These are phyloP conservation scores for Teunomyces stri DNA, from an alignment of 805 yeast genomes.

Conservation along the genomic window DNA sequence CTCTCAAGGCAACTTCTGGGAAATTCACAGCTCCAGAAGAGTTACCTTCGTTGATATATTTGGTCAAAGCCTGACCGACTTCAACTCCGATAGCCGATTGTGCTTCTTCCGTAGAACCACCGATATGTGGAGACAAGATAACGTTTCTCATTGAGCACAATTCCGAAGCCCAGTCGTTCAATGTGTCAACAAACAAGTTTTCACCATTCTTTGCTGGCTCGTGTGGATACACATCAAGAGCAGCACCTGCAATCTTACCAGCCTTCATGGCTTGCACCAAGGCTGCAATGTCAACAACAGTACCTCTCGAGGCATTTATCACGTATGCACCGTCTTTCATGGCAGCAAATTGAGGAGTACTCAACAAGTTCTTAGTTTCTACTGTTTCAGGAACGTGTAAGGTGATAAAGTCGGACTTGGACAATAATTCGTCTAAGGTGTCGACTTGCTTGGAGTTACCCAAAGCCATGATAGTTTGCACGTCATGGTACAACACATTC, in stretches of 20 bases:
- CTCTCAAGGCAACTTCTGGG: slow-evolving; percentile 95
- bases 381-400: slow-evolving; percentile 93
- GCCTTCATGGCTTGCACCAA: slow-evolving; percentile 85
- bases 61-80: slow-evolving; percentile 81
- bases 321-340: slow-evolving; percentile 96
- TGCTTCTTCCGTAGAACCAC: slow-evolving; percentile 99
- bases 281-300: slow-evolving; percentile 95
- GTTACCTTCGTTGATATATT: slow-evolving; percentile 93
- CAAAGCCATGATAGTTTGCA: slow-evolving; percentile 87
- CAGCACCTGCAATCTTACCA: slow-evolving; percentile 96
- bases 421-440: slow-evolving; percentile 77
- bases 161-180: slow-evolving; percentile 84
- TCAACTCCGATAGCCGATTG: slow-evolving; percentile 97
- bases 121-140: slow-evolving; percentile 94
- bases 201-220: slow-evolving; percentile 98
- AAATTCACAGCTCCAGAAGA: slow-evolving; percentile 95
- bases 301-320: slow-evolving; percentile 96
- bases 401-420: slow-evolving; percentile 82
- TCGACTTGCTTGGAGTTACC: slow-evolving; percentile 95
- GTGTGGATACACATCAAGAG: slow-evolving; percentile 92
- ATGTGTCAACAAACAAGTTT: slow-evolving; percentile 63
- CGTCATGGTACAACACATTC: slow-evolving; percentile 93
- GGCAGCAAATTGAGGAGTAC: slow-evolving; percentile 87
- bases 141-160: slow-evolving; percentile 80
- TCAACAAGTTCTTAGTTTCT: slow-evolving; percentile 87